phyloP scores from a whole-genome alignment of 371 early-diverging fungal species.

The Furculomyces boomerangus region DNA sequence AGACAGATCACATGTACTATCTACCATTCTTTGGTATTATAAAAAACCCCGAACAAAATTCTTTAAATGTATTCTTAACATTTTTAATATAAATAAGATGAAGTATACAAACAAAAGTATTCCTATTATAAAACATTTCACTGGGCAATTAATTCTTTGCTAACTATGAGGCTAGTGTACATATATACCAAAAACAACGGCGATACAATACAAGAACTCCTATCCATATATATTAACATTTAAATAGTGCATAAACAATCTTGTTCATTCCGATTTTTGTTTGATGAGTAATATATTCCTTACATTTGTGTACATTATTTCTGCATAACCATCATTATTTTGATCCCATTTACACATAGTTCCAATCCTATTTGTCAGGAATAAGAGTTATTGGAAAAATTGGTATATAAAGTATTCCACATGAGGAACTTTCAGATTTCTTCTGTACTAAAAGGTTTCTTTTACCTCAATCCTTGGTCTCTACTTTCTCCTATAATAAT shows the following conservation, averaged over 20 bases:
- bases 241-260: background rate
- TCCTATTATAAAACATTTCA: too few relatives aligned
- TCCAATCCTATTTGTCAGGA: background rate
- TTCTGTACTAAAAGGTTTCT: too few relatives aligned
- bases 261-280: too few relatives aligned
- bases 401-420: background rate
- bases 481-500: background rate
- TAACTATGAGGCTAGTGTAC: conserved; percentile 2
- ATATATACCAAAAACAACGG: conserved; percentile 2
- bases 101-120: too few relatives aligned
- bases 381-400: background rate
- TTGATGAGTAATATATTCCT: background rate
- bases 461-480: background rate
- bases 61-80: too few relatives aligned
- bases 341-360: background rate
- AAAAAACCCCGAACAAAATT: too few relatives aligned
- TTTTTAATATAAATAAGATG: too few relatives aligned
- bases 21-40: too few relatives aligned
- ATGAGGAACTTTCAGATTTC: too few relatives aligned
- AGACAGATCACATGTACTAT: too few relatives aligned
- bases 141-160: too few relatives aligned
- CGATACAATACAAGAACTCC: background rate
- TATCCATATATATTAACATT: background rate
- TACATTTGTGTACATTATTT: background rate
- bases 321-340: background rate